Percentiles rank a stretch among this genome's conserved stretches.
Evolutionary conservation across 352 stramenopile genomes (phyloP).

Genomic region (Phytopythium boreale): DNA sequence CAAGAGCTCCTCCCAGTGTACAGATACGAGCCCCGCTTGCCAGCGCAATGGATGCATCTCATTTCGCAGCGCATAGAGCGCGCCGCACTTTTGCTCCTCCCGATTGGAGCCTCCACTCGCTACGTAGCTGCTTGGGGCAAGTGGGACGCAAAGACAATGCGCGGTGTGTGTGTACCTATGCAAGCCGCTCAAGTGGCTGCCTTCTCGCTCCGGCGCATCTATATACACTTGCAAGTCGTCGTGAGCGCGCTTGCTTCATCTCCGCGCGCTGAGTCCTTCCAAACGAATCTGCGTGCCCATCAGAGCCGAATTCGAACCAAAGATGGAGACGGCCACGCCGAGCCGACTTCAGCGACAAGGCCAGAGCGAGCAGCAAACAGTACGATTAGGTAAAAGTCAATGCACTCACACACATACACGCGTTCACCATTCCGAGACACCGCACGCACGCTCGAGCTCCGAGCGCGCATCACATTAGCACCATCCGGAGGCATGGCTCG

Average conservation of each 20-base stretch:
- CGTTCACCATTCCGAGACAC: too few species aligned
- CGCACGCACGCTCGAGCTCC: neutral
- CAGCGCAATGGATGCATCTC: constrained; percentile 9
- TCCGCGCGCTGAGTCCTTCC: neutral
- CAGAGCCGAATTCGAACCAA: constrained; percentile 4
- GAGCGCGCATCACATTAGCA: constrained; percentile 8
- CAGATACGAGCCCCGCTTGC: constrained; percentile 5
- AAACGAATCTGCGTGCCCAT: neutral
- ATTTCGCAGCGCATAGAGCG: constrained; percentile 4
- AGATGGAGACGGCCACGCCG: neutral
- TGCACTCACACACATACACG: neutral
- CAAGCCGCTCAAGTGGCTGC: neutral
- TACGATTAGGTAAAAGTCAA: neutral
- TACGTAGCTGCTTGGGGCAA: neutral
- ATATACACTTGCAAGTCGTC: neutral
- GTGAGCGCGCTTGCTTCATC: neutral
- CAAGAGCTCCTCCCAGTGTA: neutral
- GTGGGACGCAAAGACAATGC: neutral
- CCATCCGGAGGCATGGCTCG: constrained; percentile 26
- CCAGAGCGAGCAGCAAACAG: neutral
- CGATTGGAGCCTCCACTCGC: neutral
- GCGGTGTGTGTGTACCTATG: neutral
- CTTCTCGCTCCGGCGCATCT: neutral
- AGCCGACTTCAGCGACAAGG: neutral
- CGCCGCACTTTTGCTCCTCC: neutral